phyloP scores from a whole-genome alignment of 1,139 yeast genomes.

The Geotrichum cucujoidarum region DNA sequence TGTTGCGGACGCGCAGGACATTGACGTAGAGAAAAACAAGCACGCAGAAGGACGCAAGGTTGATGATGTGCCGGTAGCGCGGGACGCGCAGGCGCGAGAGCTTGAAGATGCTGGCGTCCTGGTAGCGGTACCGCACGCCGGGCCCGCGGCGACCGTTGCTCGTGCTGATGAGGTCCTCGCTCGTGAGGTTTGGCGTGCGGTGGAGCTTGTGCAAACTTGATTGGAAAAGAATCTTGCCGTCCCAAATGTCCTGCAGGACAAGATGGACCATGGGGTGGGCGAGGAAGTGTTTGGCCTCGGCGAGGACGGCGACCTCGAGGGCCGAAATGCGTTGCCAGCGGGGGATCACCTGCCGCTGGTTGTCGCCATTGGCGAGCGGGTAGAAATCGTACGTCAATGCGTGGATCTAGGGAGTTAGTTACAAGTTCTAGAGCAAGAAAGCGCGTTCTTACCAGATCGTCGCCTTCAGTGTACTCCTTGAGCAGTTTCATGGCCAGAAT shows the following conservation, averaged over 20 bases:
- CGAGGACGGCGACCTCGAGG: constrained; percentile 50
- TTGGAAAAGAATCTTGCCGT: constrained; percentile 46
- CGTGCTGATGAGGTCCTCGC: constrained; percentile 28
- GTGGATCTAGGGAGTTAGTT: constrained; percentile 36
- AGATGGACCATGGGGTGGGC: constrained; percentile 53
- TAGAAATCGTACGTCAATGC: constrained; percentile 40
- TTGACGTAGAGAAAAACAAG: constrained; percentile 34
- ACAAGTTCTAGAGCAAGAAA: not conserved
- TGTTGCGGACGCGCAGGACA: constrained; percentile 30
- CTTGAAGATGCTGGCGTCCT: constrained; percentile 37
- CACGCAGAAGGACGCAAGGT: constrained; percentile 40
- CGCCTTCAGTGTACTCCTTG: constrained; percentile 44
- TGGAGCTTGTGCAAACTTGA: constrained; percentile 40
- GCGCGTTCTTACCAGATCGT: constrained; percentile 27
- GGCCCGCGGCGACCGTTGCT: constrained; percentile 40
- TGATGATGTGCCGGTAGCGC: constrained; percentile 39
- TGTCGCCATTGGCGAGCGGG: constrained; percentile 37
- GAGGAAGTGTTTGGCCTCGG: constrained; percentile 51
- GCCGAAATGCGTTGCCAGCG: constrained; percentile 49
- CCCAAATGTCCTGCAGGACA: constrained; percentile 50
- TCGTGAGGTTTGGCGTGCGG: constrained; percentile 30
- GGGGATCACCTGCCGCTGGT: constrained; percentile 33
- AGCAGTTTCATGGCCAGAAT: constrained; percentile 50
- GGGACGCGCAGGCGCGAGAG: constrained; percentile 39
- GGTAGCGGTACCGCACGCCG: constrained; percentile 36